A percentile compares a stretch with the other conserved stretches of the same genome.
These are phyloP conservation scores for Exophiala xenobiotica DNA, from an alignment of 2,329 filamentous ascomycete genomes.

Conservation along the genomic window DNA sequence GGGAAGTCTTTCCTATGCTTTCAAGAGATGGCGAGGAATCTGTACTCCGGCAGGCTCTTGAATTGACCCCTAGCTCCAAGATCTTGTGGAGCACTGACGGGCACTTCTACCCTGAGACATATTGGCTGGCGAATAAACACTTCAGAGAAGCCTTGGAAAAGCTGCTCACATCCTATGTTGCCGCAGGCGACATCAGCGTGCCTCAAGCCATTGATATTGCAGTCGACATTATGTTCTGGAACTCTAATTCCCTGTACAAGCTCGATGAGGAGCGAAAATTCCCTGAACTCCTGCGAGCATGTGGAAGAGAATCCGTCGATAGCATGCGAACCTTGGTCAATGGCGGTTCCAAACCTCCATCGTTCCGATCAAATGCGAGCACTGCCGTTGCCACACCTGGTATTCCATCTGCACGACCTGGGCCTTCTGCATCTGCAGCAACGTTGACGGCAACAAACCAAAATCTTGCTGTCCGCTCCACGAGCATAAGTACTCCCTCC, in stretches of 20 bases:
- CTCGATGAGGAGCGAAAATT: conserved; percentile 47
- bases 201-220: conserved; percentile 63
- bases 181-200: conserved; percentile 60
- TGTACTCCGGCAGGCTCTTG: conserved; percentile 69
- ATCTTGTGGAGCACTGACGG: conserved; percentile 79
- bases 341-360: conserved; percentile 25
- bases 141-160: conserved; percentile 68
- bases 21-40: conserved; percentile 73
- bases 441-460: conserved; percentile 6
- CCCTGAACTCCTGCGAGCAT: conserved; percentile 28
- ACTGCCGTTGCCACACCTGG: conserved; percentile 18
- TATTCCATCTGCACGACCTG: conserved; percentile 8
- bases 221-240: conserved; percentile 70
- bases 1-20: conserved; percentile 76
- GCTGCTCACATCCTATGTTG: conserved; percentile 65
- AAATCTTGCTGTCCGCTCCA: conserved; percentile 8
- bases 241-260: conserved; percentile 72
- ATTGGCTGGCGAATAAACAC: conserved; percentile 69
- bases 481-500: conserved; percentile 13
- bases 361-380: conserved; percentile 23
- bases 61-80: conserved; percentile 72
- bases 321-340: conserved; percentile 30
- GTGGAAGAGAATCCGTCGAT: conserved; percentile 23
- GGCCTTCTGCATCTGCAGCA: conserved; percentile 8
- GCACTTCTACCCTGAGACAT: conserved; percentile 77